Percentiles rank a stretch among this genome's conserved stretches.
Conservation (phyloP, 164 flowering plant genomes). For the Sextonia rubra region DNA sequence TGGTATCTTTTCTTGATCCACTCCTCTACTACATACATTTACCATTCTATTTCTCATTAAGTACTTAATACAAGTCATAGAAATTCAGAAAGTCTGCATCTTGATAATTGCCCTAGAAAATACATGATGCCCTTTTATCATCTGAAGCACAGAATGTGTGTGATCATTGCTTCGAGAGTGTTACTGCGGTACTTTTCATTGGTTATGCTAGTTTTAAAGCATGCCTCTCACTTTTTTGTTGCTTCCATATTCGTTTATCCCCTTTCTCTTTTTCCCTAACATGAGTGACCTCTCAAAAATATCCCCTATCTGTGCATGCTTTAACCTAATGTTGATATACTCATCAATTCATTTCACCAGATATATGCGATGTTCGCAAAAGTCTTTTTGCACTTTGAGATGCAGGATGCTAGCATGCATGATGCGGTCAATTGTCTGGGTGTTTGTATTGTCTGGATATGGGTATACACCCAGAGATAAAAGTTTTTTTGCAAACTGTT, state of each 20-base stretch:
- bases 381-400: neutral
- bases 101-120: neutral
- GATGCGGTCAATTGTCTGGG: neutral
- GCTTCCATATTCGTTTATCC: no score
- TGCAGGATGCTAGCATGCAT: neutral
- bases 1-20: constrained; percentile 6
- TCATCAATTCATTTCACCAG: neutral
- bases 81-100: neutral
- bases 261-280: no score
- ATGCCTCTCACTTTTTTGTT: no score
- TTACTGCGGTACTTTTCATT: no score
- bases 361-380: neutral
- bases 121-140: neutral
- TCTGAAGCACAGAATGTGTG: neutral
- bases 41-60: neutral
- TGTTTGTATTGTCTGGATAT: neutral
- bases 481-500: neutral
- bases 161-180: neutral
- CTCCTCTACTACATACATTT: neutral
- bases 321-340: neutral
- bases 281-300: no score
- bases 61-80: neutral
- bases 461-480: neutral
- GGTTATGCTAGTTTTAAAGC: no score
- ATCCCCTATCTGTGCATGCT: neutral